A percentile compares a stretch with the other conserved stretches of the same genome.
These are phyloP conservation scores for Aspergillus egyptiacus DNA, from an alignment of 495 filamentous ascomycete species.

Conservation along the genomic window DNA sequence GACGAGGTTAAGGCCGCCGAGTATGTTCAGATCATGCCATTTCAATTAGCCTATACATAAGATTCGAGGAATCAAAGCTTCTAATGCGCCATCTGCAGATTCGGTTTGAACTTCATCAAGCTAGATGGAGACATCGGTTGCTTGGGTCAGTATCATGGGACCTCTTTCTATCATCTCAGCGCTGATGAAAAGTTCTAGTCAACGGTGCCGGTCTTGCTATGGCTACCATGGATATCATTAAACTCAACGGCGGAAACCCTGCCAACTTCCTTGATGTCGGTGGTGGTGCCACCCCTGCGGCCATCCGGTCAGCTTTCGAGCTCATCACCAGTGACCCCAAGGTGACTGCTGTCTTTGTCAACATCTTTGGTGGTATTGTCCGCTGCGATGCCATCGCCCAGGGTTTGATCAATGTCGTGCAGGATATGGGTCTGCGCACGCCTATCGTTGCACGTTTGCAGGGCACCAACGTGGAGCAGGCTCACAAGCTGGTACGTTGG, in stretches of 20 bases:
- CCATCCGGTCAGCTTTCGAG: constrained; percentile 95
- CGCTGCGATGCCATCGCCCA: constrained; percentile 96
- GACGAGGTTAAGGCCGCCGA: constrained; percentile 96
- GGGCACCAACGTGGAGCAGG: constrained; percentile 97
- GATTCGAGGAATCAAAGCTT: neutral
- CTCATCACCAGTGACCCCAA: constrained; percentile 98
- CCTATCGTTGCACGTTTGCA: constrained; percentile 95
- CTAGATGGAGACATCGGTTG: constrained; percentile 98
- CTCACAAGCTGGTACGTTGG: constrained; percentile 68
- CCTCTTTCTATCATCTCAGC: neutral
- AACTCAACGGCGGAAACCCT: constrained; percentile 92
- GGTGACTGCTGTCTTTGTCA: constrained; percentile 98
- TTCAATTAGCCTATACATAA: neutral
- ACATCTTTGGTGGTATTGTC: constrained; percentile 99
- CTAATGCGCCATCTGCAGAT: constrained; percentile 30
- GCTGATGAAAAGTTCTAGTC: constrained; percentile 46
- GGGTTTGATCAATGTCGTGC: constrained; percentile 88
- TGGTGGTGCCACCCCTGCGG: constrained; percentile 91
- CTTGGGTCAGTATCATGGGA: constrained; percentile 44
- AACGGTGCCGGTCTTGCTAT: constrained; percentile 98
- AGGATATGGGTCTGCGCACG: constrained; percentile 88
- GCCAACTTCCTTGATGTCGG: constrained; percentile 99
- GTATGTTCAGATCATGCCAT: constrained; percentile 34
- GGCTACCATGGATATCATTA: constrained; percentile 99
- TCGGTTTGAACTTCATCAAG: constrained; percentile 98